Conservation (phyloP, 2,329 filamentous ascomycete genomes). For the Thielaviopsis musarum region DNA sequence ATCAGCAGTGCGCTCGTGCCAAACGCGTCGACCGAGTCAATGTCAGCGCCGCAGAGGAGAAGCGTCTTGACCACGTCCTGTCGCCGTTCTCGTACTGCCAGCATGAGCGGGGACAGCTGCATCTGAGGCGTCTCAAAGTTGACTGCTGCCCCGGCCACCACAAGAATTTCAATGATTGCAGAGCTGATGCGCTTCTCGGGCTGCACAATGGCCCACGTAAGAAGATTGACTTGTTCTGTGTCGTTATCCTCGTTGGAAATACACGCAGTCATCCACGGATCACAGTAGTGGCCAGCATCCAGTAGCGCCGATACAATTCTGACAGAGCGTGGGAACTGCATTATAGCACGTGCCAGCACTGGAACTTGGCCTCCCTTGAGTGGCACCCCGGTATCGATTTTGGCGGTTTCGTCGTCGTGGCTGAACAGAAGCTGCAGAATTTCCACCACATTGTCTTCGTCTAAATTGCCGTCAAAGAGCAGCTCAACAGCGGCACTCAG, state of each 20-base stretch:
- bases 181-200: slow-evolving; percentile 46
- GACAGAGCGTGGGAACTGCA: slow-evolving; percentile 36
- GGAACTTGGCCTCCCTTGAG: slow-evolving; percentile 17
- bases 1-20: slow-evolving; percentile 44
- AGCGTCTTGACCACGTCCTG: slow-evolving; percentile 41
- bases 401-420: slow-evolving; percentile 27
- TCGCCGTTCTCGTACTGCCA: slow-evolving; percentile 38
- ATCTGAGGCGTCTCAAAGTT: slow-evolving; percentile 26
- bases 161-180: slow-evolving; percentile 36
- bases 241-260: slow-evolving; percentile 27
- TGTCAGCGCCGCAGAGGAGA: slow-evolving; percentile 40
- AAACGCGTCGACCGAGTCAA: slow-evolving; percentile 37
- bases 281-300: slow-evolving; percentile 41
- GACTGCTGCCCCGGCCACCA: slow-evolving; percentile 38
- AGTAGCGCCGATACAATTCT: slow-evolving; percentile 35
- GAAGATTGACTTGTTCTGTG: slow-evolving; percentile 38
- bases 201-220: slow-evolving; percentile 45
- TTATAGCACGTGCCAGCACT: slow-evolving; percentile 34
- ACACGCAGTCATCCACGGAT: slow-evolving; percentile 26
- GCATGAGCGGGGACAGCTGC: slow-evolving; percentile 39
- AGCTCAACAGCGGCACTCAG: not conserved
- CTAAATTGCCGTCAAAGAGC: not conserved
- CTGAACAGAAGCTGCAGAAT: slow-evolving; percentile 18
- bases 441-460: not conserved
- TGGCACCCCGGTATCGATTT: slow-evolving; percentile 35